Evolutionary conservation across 148 eudicot species (phyloP), one percentile per base, ranked within the genome.

Genomic region (Mesembryanthemum crystallinum): DNA sequence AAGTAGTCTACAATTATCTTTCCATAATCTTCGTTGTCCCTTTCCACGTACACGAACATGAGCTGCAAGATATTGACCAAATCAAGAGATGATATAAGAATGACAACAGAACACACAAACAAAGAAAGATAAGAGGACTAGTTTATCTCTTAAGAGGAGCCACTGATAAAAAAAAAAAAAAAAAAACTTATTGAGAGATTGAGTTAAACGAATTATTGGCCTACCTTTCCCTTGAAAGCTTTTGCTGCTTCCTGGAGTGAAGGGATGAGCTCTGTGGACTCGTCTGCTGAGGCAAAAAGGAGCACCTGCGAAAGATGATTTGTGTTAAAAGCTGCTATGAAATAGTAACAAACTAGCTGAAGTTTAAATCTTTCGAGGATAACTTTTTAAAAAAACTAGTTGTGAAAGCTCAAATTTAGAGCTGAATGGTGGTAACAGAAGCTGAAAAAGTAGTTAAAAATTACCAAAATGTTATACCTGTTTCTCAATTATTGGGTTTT

Each of bases 11-110:
- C 78, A 20, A 94, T 89, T 54, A 95, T 92, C 71, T 72, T 90
- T 69, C 98, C 98, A 65, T 78, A 84, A 43, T 92, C 97, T 84
- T 90, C 87, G 45, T 94, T 83, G 73, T 89, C 97, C 83, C 83
- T 81, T 29, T 90, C 87, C 74, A 94, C 88, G 15, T 77, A 85
- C 3, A 92, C 88, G 73, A 90, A 94, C 47, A 94, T 72, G 72
- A 88, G 85, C 98, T 94, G 87, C 83, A 82, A 72, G 10, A 60
- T 5, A 23, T 4, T 9, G 29, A 24, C 29, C 29, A 28, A 20
- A 27, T 1, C 1, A 60, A 21, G 63, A 58, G 0, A 25, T 23
- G 28, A 7, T 21, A 7, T 12, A 58, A 13, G 13, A 11, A 7
- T 23, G 20, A 25, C 10, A 58, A 58, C 10, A 8, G 11, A 6